Percentiles rank a stretch among this genome's conserved stretches.
These are phyloP conservation scores for Pseudocohnilembus persalinus DNA, from an alignment of 169 alveolate species.

Conservation along the genomic window DNA sequence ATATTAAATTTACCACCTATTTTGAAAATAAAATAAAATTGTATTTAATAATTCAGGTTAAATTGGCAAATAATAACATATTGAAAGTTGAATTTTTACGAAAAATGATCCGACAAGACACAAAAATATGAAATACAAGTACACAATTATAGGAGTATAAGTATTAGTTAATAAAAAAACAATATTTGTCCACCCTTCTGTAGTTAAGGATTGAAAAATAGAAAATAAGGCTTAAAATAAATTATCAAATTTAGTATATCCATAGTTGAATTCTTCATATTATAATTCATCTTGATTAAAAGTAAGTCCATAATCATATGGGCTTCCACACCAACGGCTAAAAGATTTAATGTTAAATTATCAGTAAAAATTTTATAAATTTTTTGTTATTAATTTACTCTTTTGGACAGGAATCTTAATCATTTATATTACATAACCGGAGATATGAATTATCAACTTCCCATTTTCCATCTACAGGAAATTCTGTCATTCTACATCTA, in stretches of 20 bases:
- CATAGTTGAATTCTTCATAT: slow-evolving; percentile 22
- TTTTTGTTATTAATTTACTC: background rate
- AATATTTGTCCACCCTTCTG: slow-evolving; percentile 42
- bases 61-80: too few relatives aligned
- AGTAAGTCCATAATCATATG: background rate
- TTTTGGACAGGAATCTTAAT: background rate
- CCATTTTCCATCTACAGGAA: slow-evolving; percentile 30
- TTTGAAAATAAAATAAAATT: too few relatives aligned
- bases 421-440: slow-evolving; percentile 6
- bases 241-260: slow-evolving; percentile 31
- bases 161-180: slow-evolving; percentile 11
- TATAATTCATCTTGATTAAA: slow-evolving; percentile 2
- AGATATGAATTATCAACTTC: background rate
- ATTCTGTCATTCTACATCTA: slow-evolving; percentile 51
- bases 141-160: slow-evolving; percentile 7
- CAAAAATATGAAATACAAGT: slow-evolving; percentile 19
- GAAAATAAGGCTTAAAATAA: slow-evolving; percentile 14
- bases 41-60: background rate
- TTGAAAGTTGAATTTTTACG: background rate
- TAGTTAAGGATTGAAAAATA: slow-evolving; percentile 28
- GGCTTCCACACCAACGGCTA: slow-evolving; percentile 29
- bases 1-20: slow-evolving; percentile 23
- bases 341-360: background rate
- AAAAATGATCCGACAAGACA: slow-evolving; percentile 34
- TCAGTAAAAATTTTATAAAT: background rate